These are phyloP conservation scores for Jackrogersella multiformis DNA, from an alignment of 495 filamentous ascomycete species.

Conservation along the genomic window DNA sequence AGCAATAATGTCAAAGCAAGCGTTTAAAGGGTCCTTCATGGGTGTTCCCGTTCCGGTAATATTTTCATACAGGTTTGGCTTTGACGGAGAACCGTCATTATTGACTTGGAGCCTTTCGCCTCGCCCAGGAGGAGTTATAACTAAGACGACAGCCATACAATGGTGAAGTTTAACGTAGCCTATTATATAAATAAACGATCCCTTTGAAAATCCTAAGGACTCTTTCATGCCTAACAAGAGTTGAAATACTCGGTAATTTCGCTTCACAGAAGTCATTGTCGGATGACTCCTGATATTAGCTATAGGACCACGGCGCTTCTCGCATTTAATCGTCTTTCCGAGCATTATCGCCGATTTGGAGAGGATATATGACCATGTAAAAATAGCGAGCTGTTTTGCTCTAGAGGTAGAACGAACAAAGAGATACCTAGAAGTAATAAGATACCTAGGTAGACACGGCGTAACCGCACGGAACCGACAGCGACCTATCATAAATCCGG, in stretches of 20 bases:
- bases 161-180: constrained; percentile 8
- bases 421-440: not conserved
- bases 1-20: constrained; percentile 44
- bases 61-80: not conserved
- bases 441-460: not conserved
- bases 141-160: constrained; percentile 2
- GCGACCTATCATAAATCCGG: not conserved
- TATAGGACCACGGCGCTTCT: too few relatives aligned
- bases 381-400: not conserved
- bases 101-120: constrained; percentile 11
- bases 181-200: constrained; percentile 8
- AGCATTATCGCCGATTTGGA: not conserved
- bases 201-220: constrained; percentile 4
- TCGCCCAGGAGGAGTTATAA: not conserved
- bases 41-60: constrained; percentile 39
- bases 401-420: too few relatives aligned
- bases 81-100: constrained; percentile 15
- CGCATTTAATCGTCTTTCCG: not conserved
- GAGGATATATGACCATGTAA: not conserved
- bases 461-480: not conserved
- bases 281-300: not conserved
- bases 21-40: constrained; percentile 27
- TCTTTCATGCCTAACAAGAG: constrained; percentile 16
- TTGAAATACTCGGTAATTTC: constrained; percentile 8
- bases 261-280: constrained; percentile 27